Evolutionary conservation across 2,329 filamentous ascomycete genomes (phyloP), one percentile per base, ranked within the genome.

Genomic region (Ramularia endophylla): DNA sequence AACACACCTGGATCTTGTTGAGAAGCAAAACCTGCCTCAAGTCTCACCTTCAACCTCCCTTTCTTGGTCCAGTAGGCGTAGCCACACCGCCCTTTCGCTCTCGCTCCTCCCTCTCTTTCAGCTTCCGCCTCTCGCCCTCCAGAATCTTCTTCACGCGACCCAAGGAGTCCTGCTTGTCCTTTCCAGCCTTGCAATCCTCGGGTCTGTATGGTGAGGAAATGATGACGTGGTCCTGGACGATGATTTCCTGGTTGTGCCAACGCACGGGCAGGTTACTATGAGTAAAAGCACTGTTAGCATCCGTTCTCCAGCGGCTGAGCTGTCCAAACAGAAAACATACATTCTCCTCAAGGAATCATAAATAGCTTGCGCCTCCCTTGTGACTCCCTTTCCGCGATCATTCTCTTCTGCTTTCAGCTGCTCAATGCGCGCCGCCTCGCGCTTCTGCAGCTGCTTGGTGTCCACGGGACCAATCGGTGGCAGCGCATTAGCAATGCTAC

Each of bases 331-430:
- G 29, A 27, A 29, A 15, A 25, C 69, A 48, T 56, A 79, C 60
- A 76, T 77, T 52, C 75, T 71, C 46, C 70, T 72, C 40, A 83
- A 69, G 8, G 73, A 70, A 64, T 82, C 77, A 52, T 78, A 83
- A 12, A 83, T 65, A 40, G 79, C 77, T 61, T 83, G 79, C 18
- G 73, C 78, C 48, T 80, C 77, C 27, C 66, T 70, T 27, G 69
- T 75, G 6, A 81, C 78, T 8, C 77, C 77, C 60, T 77, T 79
- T 40, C 77, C 78, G 44, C 72, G 69, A 40, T 72, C 70, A n/a
- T 70, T 67, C 50, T 80, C 77, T 46, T 69, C 66, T 46, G 78
- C 73, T 55, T 79, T 75, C 51, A 77, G 63, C 50, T 76, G 70
- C 8, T 68, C 64, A 20, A 83, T 65, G 8, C 75, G 74, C 43